Base-by-base conservation (phyloP, 2,329 filamentous ascomycete genomes). In the Arthrinium phaeospermum region DNA sequence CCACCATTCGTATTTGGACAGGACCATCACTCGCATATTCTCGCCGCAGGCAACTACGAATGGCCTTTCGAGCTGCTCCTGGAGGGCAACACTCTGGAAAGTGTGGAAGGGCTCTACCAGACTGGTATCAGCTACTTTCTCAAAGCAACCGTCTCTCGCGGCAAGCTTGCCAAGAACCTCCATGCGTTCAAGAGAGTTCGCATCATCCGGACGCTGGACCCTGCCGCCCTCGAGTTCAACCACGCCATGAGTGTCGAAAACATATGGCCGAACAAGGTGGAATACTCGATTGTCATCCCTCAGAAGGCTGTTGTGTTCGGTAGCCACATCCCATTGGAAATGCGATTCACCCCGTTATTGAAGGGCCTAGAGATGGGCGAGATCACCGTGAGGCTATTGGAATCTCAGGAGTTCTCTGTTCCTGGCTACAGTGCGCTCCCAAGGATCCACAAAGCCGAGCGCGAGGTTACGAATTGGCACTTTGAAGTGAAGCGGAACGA, bases 201-300 rank as follows among this genome's bases (percentile, higher is more conserved):
- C 71, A 90, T 96, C 72, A 93, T 96, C 72, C 90, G 94, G 72
- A 96, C 94, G 0, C 85, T 95, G 67, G 92, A 94, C 73, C 89
- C 93, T 14, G 91, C 91, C 69, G 92, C 93, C 14, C 86, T 95
- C 72, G 93, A 96, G 80, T 89, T 95, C 74, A 88, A 93, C 49
- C 93, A 98, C 82, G 92, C 94, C 68, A 96, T 98, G 94, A 94
- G 94, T 75, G 95, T 98, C 75, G 95, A 98, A 82, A 98, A 98
- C 79, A 93, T 97, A 75, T 99, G 96, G 96, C 93, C 95, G 7
- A 96, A 98, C 85, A 99, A 99, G 86, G 90, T 98, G 77, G 94
- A 97, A 81, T 99, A 99, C 84, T 96, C 94, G 44, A 95, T 99
- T 75, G 91, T 94, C 72, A 94, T 97, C 14, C 96, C 96, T 0